Base-by-base conservation (phyloP, 2,329 filamentous ascomycete species). In the Cytospora mali region DNA sequence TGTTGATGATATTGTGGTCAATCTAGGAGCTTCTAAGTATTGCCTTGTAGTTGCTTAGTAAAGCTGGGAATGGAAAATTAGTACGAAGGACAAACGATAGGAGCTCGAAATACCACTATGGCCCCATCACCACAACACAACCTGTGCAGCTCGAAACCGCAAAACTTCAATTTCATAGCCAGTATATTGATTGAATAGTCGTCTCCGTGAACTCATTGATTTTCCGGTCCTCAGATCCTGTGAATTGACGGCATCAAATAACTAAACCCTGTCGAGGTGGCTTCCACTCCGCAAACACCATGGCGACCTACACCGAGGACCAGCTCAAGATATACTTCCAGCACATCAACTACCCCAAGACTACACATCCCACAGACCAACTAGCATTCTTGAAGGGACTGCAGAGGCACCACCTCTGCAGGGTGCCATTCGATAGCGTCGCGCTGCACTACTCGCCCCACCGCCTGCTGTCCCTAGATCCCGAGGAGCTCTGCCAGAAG, bases 371-470 rank as follows among this genome's bases (percentile, higher is more conserved):
- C 3, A 50, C 56, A 2, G 66, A 71, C 49, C 68, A 68, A 13
- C 67, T 77, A 18, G 63, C 68, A 6, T 66, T 71, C 28, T 73
- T 80, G 25, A 66, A 67, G 6, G 64, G 69, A 23, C 70, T 79
- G 11, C 69, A 75, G 58, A 66, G 67, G 23, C 72, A 75, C 54
- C 82, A 85, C 58, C 76, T 84, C 52, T 76, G 78, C 0, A 73
- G 74, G 28, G 76, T 86, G 6, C 82, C 84, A 0, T 86, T 85
- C 57, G 84, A 86, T 66, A 83, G 80, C 62, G 69, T 86, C 3
- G 73, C 77, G 6, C 72, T 86, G 6, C 82, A 86, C 70, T 85
- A 86, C 71, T 69, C 64, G 10, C 27, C 28, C 27, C 63, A 64
- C 39, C 68, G 69, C 11, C 66, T 64, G 27, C 66, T 73, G n/a